Conservation (phyloP, 148 eudicot genomes). For the Chenopodium berlandieri region DNA sequence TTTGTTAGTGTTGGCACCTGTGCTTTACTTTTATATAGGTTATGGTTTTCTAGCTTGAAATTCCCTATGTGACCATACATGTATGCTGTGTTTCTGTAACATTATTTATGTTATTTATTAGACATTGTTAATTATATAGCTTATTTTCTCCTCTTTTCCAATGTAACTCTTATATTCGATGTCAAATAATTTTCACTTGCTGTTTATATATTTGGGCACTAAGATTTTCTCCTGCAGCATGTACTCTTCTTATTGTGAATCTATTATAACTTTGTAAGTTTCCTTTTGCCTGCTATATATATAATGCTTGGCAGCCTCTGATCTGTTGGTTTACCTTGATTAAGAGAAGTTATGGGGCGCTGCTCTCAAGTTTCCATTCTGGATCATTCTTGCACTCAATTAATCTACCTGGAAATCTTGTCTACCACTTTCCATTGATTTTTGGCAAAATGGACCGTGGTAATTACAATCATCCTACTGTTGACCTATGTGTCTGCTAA, state of each 20-base stretch:
- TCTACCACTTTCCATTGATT: neutral
- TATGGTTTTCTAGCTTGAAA: conserved; percentile 12
- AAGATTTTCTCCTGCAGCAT: conserved; percentile 14
- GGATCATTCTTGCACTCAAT: neutral
- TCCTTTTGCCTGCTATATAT: conserved; percentile 1
- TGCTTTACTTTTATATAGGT: conserved; percentile 2
- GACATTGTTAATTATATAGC: neutral
- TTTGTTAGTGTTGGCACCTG: conserved; percentile 9
- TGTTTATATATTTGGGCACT: conserved; percentile 1
- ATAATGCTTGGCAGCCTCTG: neutral
- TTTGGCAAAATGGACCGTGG: conserved; percentile 3
- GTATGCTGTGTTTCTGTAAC: neutral
- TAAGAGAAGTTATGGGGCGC: neutral
- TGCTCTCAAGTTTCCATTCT: neutral
- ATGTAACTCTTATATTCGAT: neutral
- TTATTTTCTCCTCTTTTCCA: neutral
- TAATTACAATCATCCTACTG: neutral
- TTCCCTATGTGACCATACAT: neutral
- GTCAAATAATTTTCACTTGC: neutral
- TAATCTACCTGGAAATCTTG: neutral
- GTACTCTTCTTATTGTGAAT: neutral
- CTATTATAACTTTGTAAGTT: neutral
- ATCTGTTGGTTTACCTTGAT: neutral
- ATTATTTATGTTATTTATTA: neutral
- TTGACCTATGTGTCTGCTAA: neutral